Conservation (phyloP, 345 rosid genomes). For the Ceriops decandra region DNA sequence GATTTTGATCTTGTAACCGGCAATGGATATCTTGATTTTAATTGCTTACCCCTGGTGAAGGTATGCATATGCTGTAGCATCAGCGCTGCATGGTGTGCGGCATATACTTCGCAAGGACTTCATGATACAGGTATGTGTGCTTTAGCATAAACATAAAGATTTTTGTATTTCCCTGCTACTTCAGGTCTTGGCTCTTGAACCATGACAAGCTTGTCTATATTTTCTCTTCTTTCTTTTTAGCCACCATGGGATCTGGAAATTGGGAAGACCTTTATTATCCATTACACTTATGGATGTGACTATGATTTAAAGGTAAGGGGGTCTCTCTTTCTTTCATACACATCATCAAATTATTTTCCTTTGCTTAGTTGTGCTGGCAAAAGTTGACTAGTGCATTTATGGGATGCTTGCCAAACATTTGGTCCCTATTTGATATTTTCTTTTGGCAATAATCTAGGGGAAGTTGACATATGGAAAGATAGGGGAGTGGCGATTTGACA, state of each 20-base stretch:
- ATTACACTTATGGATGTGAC: slow-evolving; percentile 95
- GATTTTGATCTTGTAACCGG: slow-evolving; percentile 5
- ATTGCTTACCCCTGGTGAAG: slow-evolving; percentile 35
- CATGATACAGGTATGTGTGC: slow-evolving; percentile 78
- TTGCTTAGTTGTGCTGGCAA: slow-evolving; percentile 1
- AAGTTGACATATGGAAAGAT: slow-evolving; percentile 77
- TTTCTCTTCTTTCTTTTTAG: slow-evolving; percentile 37
- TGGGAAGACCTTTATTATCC: slow-evolving; percentile 73
- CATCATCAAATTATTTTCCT: not conserved
- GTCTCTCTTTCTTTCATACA: not conserved
- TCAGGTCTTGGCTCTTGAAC: not conserved
- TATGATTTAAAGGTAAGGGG: slow-evolving; percentile 71
- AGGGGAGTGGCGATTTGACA: slow-evolving; percentile 96
- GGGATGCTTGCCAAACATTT: not conserved
- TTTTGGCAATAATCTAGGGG: slow-evolving; percentile 44
- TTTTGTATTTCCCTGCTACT: slow-evolving; percentile 8
- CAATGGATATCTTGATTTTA: slow-evolving; percentile 2
- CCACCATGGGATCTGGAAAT: slow-evolving; percentile 93
- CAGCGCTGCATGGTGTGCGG: slow-evolving; percentile 88
- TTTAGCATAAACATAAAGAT: slow-evolving; percentile 6
- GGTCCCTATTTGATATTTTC: not conserved
- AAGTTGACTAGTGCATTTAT: not conserved
- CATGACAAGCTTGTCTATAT: slow-evolving; percentile 4
- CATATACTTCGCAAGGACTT: slow-evolving; percentile 84
- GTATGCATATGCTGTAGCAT: slow-evolving; percentile 98